Percentiles rank a stretch among this genome's conserved stretches.
phyloP scores from a whole-genome alignment of 495 filamentous ascomycete species.

The Aspergillus kassunensis region DNA sequence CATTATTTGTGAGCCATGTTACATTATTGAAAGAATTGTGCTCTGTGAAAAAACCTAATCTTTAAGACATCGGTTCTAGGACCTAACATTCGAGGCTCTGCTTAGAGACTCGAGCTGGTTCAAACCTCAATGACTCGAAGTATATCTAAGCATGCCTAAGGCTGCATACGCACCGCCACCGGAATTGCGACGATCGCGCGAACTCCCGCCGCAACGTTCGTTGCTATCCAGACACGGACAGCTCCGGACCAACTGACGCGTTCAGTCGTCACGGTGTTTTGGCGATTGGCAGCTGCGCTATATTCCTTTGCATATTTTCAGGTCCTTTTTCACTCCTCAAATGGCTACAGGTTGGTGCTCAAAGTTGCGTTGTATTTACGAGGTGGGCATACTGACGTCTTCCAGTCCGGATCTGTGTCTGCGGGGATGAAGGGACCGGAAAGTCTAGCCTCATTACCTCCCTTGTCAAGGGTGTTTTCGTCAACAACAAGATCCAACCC shows the following conservation, averaged over 20 bases:
- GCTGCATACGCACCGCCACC: slow-evolving; percentile 16
- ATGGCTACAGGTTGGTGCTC: slow-evolving; percentile 37
- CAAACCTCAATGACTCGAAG: not conserved
- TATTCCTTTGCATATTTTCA: too few species aligned
- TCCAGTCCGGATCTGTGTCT: slow-evolving; percentile 88
- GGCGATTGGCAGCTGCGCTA: not conserved
- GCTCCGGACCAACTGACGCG: not conserved
- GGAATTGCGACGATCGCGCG: slow-evolving; percentile 15
- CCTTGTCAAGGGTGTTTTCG: slow-evolving; percentile 91
- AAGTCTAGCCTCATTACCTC: slow-evolving; percentile 53
- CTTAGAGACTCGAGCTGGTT: not conserved
- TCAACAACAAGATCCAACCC: slow-evolving; percentile 88
- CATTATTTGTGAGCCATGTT: too few species aligned
- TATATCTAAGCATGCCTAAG: not conserved
- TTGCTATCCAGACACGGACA: too few species aligned
- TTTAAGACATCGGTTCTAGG: too few species aligned
- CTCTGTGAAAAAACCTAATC: too few species aligned
- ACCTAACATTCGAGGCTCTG: too few species aligned
- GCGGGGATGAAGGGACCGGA: slow-evolving; percentile 79
- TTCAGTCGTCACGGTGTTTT: not conserved
- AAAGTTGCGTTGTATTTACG: not conserved
- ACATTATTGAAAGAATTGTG: too few species aligned
- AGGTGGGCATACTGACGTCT: slow-evolving; percentile 16
- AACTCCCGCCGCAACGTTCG: slow-evolving; percentile 9
- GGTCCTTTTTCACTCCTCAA: slow-evolving; percentile 9